Percentiles rank a stretch among this genome's conserved stretches.
These are phyloP conservation scores for Malus sylvestris DNA, from an alignment of 306 rosid species.

Conservation along the genomic window DNA sequence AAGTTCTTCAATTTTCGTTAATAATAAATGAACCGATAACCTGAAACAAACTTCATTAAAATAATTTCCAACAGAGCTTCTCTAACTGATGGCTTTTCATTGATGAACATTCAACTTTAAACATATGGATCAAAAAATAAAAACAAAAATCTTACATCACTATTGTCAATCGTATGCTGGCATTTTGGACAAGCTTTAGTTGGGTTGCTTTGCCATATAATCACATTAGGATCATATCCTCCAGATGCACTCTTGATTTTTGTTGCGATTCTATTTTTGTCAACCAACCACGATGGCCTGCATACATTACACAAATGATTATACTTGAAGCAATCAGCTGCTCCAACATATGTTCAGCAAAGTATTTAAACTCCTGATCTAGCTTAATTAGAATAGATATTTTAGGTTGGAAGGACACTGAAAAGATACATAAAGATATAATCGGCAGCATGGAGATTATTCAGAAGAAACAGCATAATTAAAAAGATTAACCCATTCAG, in stretches of 20 bases:
- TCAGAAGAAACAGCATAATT: not conserved
- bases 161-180: slow-evolving; percentile 60
- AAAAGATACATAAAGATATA: not conserved
- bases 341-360: not conserved
- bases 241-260: slow-evolving; percentile 77
- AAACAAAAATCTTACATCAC: slow-evolving; percentile 42
- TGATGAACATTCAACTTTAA: not conserved
- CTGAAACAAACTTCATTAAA: not conserved
- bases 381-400: not conserved
- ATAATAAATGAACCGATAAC: not conserved
- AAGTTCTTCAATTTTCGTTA: not conserved
- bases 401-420: not conserved
- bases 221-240: slow-evolving; percentile 31
- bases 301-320: slow-evolving; percentile 18
- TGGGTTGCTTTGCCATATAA: slow-evolving; percentile 76
- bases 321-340: not conserved
- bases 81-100: not conserved
- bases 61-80: not conserved
- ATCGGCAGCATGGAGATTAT: not conserved
- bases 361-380: not conserved
- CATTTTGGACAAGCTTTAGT: slow-evolving; percentile 76
- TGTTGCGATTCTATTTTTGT: slow-evolving; percentile 78
- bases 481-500: not conserved
- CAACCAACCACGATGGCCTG: slow-evolving; percentile 76
- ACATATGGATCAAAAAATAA: not conserved